These are phyloP conservation scores for Spiromastix sp. DNA, from an alignment of 2,329 filamentous ascomycete genomes.

Conservation along the genomic window DNA sequence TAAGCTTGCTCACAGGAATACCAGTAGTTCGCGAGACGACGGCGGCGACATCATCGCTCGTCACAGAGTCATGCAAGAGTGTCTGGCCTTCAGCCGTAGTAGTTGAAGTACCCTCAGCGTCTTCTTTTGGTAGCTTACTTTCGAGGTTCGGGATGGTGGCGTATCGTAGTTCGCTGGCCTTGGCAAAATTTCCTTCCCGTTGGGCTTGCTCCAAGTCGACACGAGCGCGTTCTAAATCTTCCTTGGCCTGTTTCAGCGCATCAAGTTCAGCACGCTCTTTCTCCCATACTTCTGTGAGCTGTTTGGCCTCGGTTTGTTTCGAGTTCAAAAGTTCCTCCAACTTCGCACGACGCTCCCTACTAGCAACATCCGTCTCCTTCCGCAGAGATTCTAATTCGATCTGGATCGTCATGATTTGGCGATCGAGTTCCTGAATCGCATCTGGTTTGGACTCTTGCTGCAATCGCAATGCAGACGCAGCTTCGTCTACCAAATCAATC, in stretches of 20 bases:
- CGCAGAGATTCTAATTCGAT: conserved; percentile 91
- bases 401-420: conserved; percentile 93
- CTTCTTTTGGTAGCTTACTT: conserved; percentile 67
- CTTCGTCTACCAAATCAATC: conserved; percentile 93
- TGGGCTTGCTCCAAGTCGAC: conserved; percentile 82
- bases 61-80: conserved; percentile 89
- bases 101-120: conserved; percentile 33
- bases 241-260: conserved; percentile 74
- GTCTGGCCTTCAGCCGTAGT: conserved; percentile 38
- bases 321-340: conserved; percentile 66
- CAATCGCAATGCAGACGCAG: conserved; percentile 75
- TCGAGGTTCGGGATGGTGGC: conserved; percentile 76
- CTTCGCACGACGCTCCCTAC: conserved; percentile 77
- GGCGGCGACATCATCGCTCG: conserved; percentile 81
- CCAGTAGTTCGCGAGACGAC: conserved; percentile 88
- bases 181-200: conserved; percentile 75
- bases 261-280: conserved; percentile 80
- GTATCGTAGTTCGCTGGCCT: conserved; percentile 85
- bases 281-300: conserved; percentile 76
- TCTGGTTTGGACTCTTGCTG: conserved; percentile 97
- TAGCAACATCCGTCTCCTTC: conserved; percentile 86
- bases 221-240: conserved; percentile 75
- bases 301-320: conserved; percentile 66
- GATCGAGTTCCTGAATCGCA: conserved; percentile 81
- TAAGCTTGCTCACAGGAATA: conserved; percentile 85